These are phyloP conservation scores for Tardiomyces depauwii DNA, from an alignment of 1,139 yeast genomes.

Conservation along the genomic window DNA sequence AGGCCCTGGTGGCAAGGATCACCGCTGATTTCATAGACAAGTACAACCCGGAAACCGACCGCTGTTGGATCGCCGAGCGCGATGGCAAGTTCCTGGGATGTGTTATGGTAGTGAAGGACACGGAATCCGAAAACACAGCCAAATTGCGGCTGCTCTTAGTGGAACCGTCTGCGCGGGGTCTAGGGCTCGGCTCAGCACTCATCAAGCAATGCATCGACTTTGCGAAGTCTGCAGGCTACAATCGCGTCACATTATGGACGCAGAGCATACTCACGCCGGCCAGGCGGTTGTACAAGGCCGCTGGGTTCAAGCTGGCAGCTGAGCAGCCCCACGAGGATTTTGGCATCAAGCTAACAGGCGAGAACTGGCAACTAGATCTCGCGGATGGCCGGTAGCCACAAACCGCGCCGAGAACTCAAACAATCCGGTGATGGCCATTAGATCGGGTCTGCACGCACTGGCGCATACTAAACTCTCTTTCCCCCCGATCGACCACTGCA, in stretches of 20 bases:
- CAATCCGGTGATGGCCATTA: too few relatives aligned
- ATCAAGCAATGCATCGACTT: background rate
- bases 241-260: background rate
- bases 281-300: background rate
- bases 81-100: background rate
- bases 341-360: background rate
- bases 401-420: too few relatives aligned
- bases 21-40: background rate
- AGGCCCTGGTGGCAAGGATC: background rate
- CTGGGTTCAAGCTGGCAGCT: background rate
- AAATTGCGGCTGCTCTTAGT: background rate
- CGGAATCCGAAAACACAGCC: background rate
- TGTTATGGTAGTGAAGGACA: background rate
- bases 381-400: too few relatives aligned
- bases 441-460: too few relatives aligned
- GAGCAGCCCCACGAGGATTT: background rate
- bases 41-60: background rate
- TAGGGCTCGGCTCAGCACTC: background rate
- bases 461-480: too few relatives aligned
- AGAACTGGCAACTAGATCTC: background rate
- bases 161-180: background rate
- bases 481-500: too few relatives aligned
- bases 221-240: background rate
- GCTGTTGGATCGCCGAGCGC: background rate
- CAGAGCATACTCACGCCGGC: background rate